Conservation (phyloP, 1,284 basidiomycete species). For the Melampsora occidentalis region DNA sequence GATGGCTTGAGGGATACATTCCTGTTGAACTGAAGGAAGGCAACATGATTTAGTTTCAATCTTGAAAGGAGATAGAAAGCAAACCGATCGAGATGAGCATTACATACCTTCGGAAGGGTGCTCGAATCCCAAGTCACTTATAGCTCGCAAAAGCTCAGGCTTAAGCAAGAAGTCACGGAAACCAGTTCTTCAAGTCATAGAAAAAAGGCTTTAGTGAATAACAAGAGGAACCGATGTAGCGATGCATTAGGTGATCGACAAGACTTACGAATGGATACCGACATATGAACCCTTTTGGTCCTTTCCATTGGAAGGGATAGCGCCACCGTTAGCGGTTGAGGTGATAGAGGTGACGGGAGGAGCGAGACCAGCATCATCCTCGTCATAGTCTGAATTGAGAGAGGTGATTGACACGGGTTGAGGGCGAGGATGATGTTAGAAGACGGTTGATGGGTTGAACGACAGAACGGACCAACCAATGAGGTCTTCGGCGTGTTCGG, state of each 20-base stretch:
- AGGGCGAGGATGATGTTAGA: slow-evolving; percentile 15
- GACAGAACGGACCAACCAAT: slow-evolving; percentile 34
- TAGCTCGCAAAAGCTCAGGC: slow-evolving; percentile 92
- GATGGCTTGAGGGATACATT: slow-evolving; percentile 99
- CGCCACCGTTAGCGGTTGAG: slow-evolving; percentile 17
- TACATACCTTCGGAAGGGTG: slow-evolving; percentile 94
- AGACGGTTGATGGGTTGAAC: background rate
- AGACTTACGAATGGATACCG: slow-evolving; percentile 74
- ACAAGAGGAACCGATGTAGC: background rate
- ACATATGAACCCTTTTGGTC: slow-evolving; percentile 79
- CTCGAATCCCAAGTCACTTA: slow-evolving; percentile 98
- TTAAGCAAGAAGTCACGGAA: slow-evolving; percentile 90
- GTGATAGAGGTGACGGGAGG: slow-evolving; percentile 11
- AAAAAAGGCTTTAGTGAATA: background rate
- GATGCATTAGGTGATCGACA: background rate
- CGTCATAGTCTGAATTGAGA: slow-evolving; percentile 38
- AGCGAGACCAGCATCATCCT: slow-evolving; percentile 39
- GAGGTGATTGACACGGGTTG: slow-evolving; percentile 20
- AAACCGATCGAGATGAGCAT: background rate
- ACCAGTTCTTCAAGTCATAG: slow-evolving; percentile 21
- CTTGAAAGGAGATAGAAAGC: slow-evolving; percentile 13
- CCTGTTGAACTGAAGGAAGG: slow-evolving; percentile 82
- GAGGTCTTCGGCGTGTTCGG: slow-evolving; percentile 44
- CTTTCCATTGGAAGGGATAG: slow-evolving; percentile 22
- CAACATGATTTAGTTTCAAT: background rate